Conservation (phyloP, 208 protist genomes). For the Vickermania spadyakhi region DNA sequence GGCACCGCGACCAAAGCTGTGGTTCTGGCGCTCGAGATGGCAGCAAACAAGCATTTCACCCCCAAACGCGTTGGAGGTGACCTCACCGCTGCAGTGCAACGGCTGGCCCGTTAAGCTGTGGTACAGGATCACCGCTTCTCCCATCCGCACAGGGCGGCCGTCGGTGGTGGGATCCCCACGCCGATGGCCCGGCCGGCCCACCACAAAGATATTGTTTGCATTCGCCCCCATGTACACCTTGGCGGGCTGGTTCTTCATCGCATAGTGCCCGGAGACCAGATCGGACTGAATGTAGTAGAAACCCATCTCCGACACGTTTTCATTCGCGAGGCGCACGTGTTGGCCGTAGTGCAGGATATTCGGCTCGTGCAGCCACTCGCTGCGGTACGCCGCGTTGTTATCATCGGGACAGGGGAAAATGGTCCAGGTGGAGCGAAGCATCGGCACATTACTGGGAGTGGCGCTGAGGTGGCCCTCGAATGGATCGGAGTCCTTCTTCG, state of each 20-base stretch:
- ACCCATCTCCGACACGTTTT: slow-evolving; percentile 34
- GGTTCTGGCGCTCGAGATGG: slow-evolving; percentile 21
- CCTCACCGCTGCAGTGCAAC: slow-evolving; percentile 25
- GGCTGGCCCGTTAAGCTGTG: slow-evolving; percentile 66
- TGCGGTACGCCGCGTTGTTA: slow-evolving; percentile 57
- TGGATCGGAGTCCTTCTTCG: slow-evolving; percentile 1
- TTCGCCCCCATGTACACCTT: slow-evolving; percentile 31
- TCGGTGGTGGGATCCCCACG: slow-evolving; percentile 39
- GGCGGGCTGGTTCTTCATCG: slow-evolving; percentile 34
- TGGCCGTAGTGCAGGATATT: slow-evolving; percentile 81
- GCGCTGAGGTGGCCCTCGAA: slow-evolving; percentile 22
- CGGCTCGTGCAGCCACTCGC: slow-evolving; percentile 22
- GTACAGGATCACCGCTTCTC: slow-evolving; percentile 62
- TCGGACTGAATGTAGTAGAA: slow-evolving; percentile 66
- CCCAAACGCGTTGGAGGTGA: slow-evolving; percentile 40
- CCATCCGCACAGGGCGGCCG: slow-evolving; percentile 45
- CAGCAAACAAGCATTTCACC: slow-evolving; percentile 51
- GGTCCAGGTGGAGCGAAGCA: slow-evolving; percentile 66
- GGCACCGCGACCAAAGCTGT: slow-evolving; percentile 26
- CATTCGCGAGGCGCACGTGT: slow-evolving; percentile 64
- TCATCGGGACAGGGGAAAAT: slow-evolving; percentile 51
- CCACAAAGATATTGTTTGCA: slow-evolving; percentile 65
- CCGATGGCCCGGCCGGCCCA: slow-evolving; percentile 27
- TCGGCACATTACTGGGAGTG: slow-evolving; percentile 8
- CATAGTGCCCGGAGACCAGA: slow-evolving; percentile 25